Evolutionary conservation across 768 basidiomycete species (phyloP), one percentile per base, ranked within the genome.

Genomic region (Kwoniella dejecticola): DNA sequence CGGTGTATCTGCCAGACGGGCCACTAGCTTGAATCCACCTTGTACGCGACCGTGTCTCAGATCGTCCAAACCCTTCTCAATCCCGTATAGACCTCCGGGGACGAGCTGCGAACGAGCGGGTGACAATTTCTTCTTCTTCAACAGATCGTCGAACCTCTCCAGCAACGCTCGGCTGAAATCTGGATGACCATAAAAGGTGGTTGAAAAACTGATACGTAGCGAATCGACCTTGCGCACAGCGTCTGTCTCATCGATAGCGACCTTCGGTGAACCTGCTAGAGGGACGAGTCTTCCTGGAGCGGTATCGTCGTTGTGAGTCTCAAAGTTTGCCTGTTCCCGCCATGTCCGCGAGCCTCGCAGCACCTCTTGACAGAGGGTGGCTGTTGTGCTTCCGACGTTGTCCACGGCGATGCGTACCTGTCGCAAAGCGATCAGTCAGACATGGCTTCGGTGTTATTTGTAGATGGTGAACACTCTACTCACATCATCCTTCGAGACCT

Each of bases 171-270:
- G 45, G 6, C 69, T 68, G 27, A 65, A 70, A 10, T 63, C 62
- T 26, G 52, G 66, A 21, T 73, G 69, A 27, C 46, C 57, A 52
- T 68, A 73, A 44, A 73, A 73, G 0, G 69, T 70, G 17, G 69
- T 73, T 13, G 63, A 66, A 62, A 73, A 73, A 48, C 63, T 66
- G 13, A 73, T 62, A 5, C 63, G 62, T 0, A 63, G 46, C 3
- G 53, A 29, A 3, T 63, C 57, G 44, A 72, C 58, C 24, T 45
- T 13, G 12, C 67, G 61, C 5, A 66, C n/a, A 13, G 57, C 17
- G 54, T 67, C 62, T 1, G 19, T 0, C 8, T 41, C 17, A 17
- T 57, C 42, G 12, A n/a, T 3, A 3, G 45, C 1, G 23, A 48
- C 44, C n/a, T 47, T 62, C 17, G 67, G 62, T 15, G 38, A 33